Evolutionary conservation across 164 flowering plant species (phyloP).

Genomic region (Vitis cinerea): DNA sequence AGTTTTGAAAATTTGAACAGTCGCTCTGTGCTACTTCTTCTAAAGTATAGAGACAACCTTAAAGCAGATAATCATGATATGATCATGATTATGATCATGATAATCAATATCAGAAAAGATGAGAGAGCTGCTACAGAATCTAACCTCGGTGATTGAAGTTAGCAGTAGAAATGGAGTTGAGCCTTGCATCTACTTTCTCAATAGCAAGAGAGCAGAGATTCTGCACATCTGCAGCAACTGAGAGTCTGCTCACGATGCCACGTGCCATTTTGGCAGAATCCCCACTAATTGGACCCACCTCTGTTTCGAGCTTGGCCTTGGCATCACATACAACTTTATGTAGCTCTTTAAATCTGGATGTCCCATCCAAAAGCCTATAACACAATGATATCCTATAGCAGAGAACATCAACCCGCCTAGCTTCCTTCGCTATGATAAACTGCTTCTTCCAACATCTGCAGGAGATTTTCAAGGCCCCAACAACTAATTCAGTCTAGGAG

Average conservation of each 20-base stretch:
- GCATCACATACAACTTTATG: constrained; percentile 66
- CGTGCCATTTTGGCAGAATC: constrained; percentile 83
- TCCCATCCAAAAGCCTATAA: constrained; percentile 81
- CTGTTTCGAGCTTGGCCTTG: constrained; percentile 80
- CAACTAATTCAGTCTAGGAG: constrained; percentile 16
- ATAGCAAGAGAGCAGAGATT: constrained; percentile 81
- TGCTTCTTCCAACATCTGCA: constrained; percentile 94
- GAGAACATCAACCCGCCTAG: constrained; percentile 87
- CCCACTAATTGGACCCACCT: constrained; percentile 81
- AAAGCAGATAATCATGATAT: too few species aligned
- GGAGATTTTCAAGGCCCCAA: constrained; percentile 8
- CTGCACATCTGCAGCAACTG: constrained; percentile 77
- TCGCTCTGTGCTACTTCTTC: too few species aligned
- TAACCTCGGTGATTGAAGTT: constrained; percentile 47
- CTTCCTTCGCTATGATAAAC: constrained; percentile 78
- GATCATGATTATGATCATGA: too few species aligned
- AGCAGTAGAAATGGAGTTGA: constrained; percentile 32
- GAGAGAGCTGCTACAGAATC: not conserved
- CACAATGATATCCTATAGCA: constrained; percentile 87
- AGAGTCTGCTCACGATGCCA: constrained; percentile 92
- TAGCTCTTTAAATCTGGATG: constrained; percentile 75
- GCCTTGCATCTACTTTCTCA: constrained; percentile 77
- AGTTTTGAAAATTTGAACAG: too few species aligned
- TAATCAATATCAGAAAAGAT: too few species aligned
- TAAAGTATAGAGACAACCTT: too few species aligned